Conservation (phyloP, 108 stramenopile species). For the Cyclotella kingstonii region DNA sequence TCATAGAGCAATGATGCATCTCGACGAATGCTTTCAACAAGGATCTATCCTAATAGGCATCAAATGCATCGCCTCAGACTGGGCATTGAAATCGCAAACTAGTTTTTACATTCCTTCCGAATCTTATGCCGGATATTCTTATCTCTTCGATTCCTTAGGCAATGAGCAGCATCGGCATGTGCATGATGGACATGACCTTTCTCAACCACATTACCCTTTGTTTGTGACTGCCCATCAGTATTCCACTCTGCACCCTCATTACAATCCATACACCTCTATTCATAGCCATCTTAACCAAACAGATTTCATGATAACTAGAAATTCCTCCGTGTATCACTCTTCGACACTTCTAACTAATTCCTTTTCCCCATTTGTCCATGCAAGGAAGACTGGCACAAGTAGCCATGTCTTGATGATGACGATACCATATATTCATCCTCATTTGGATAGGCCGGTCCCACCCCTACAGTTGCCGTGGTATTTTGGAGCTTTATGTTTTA, state of each 20-base stretch:
- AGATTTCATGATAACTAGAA: neutral
- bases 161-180: neutral
- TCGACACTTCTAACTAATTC: neutral
- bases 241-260: conserved; percentile 1
- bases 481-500: conserved; percentile 46
- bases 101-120: conserved; percentile 48
- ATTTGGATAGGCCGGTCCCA: conserved; percentile 36
- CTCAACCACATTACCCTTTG: neutral
- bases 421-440: conserved; percentile 37
- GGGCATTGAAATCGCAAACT: conserved; percentile 28
- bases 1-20: conserved; percentile 34
- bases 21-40: conserved; percentile 39
- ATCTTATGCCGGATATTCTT: conserved; percentile 39
- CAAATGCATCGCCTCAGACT: conserved; percentile 33
- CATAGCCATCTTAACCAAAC: neutral
- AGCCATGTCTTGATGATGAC: conserved; percentile 11
- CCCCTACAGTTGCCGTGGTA: conserved; percentile 44
- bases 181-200: conserved; percentile 9
- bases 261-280: neutral
- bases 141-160: conserved; percentile 14
- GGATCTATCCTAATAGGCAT: conserved; percentile 16
- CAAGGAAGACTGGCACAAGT: neutral
- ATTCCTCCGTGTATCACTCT: neutral
- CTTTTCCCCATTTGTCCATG: no score
- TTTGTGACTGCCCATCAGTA: conserved; percentile 3